Conservation (phyloP, 768 basidiomycete genomes). For the Auricularia cornea region DNA sequence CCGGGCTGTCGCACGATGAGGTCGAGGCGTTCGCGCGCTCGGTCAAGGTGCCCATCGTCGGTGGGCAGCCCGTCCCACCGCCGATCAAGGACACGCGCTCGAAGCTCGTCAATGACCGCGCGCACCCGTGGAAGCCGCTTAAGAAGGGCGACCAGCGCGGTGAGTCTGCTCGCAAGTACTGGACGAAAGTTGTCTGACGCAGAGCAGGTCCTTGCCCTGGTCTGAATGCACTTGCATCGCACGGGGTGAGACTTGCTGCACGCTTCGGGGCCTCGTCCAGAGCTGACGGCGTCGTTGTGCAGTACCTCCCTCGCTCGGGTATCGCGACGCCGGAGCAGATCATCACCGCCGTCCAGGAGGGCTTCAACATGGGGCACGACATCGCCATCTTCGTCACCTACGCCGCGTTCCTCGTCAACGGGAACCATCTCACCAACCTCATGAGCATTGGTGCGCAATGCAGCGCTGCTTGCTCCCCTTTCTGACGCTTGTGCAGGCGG, state of each 20-base stretch:
- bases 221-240: constrained; percentile 6
- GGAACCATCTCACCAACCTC: constrained; percentile 4
- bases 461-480: too few relatives aligned
- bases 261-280: too few relatives aligned
- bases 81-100: not conserved
- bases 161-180: constrained; percentile 2
- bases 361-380: constrained; percentile 8
- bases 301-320: constrained; percentile 6
- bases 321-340: constrained; percentile 7
- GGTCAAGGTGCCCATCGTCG: not conserved
- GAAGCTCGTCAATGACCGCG: constrained; percentile 3
- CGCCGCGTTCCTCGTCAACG: constrained; percentile 3
- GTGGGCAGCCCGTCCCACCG: not conserved
- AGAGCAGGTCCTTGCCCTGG: constrained; percentile 8
- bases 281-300: not conserved
- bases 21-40: not conserved
- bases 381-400: constrained; percentile 4
- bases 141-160: constrained; percentile 2
- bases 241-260: constrained; percentile 1
- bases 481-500: too few relatives aligned
- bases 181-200: too few relatives aligned
- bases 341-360: constrained; percentile 7
- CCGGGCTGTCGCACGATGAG: constrained; percentile 1
- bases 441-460: constrained; percentile 3
- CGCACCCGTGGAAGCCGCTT: constrained; percentile 1